Conservation (phyloP, 176 grass and related monocot species). For the Phoenix roebelenii region DNA sequence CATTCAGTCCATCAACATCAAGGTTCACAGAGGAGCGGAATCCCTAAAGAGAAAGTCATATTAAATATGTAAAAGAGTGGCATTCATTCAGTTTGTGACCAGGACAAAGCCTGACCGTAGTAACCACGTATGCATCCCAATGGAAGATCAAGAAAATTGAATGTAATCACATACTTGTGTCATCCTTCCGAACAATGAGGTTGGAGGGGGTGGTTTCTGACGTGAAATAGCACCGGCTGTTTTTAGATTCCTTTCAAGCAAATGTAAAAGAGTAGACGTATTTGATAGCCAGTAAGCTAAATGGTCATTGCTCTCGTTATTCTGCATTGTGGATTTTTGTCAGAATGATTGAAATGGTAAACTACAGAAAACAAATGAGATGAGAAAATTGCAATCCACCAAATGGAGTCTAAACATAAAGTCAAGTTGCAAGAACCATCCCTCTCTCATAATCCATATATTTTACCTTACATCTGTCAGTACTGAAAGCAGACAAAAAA, state of each 20-base stretch:
- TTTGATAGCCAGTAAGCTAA: constrained; percentile 93
- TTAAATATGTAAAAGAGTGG: constrained; percentile 12
- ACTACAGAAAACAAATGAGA: no score
- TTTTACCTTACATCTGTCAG: no score
- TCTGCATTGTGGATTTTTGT: constrained; percentile 25
- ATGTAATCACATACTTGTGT: constrained; percentile 31
- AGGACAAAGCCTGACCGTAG: neutral
- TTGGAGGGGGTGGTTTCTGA: constrained; percentile 53
- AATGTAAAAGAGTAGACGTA: constrained; percentile 75
- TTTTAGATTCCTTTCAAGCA: constrained; percentile 86
- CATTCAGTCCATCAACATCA: constrained; percentile 40
- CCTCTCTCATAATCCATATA: no score
- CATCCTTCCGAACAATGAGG: constrained; percentile 74
- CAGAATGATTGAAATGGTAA: no score
- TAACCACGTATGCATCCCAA: no score
- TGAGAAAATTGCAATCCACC: no score
- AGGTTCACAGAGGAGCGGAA: constrained; percentile 54
- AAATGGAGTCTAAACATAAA: no score
- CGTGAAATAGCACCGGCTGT: constrained; percentile 32
- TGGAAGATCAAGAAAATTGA: neutral
- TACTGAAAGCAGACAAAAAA: no score
- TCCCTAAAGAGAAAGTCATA: constrained; percentile 39
- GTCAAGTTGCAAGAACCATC: no score
- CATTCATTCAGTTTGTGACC: neutral
- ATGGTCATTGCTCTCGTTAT: constrained; percentile 63